These are phyloP conservation scores for Fusarium verticillioides DNA, from an alignment of 2,329 filamentous ascomycete species.

Conservation along the genomic window DNA sequence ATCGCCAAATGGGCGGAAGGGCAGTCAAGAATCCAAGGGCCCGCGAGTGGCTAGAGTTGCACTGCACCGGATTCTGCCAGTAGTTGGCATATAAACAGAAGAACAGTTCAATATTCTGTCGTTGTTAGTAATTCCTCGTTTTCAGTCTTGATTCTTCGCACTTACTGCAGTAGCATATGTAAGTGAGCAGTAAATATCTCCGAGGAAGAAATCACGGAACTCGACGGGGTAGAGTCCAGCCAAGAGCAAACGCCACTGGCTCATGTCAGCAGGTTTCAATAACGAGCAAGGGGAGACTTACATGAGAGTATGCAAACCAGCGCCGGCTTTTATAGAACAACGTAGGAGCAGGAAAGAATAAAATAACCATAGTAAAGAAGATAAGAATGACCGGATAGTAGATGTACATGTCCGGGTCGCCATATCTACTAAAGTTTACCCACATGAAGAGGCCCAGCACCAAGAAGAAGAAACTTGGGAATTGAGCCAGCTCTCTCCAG, in stretches of 20 bases:
- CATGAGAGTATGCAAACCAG: slow-evolving; percentile 92
- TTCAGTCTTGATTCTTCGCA: slow-evolving; percentile 32
- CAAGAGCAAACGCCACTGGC: slow-evolving; percentile 82
- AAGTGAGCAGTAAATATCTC: slow-evolving; percentile 96
- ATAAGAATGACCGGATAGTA: slow-evolving; percentile 90
- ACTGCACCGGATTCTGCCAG: slow-evolving; percentile 79
- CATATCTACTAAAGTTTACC: slow-evolving; percentile 84
- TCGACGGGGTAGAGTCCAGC: slow-evolving; percentile 93
- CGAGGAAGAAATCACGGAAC: slow-evolving; percentile 96
- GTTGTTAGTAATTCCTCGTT: slow-evolving; percentile 2
- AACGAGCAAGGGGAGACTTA: slow-evolving; percentile 56
- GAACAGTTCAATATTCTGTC: slow-evolving; percentile 87
- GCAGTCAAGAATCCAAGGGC: slow-evolving; percentile 86
- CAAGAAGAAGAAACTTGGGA: slow-evolving; percentile 86
- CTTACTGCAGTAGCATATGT: slow-evolving; percentile 89
- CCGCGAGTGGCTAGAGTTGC: slow-evolving; percentile 87
- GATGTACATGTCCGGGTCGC: slow-evolving; percentile 74
- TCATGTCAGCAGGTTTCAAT: slow-evolving; percentile 13
- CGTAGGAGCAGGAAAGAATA: slow-evolving; percentile 80
- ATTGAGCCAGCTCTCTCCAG: slow-evolving; percentile 88
- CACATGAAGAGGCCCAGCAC: slow-evolving; percentile 84
- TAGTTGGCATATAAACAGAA: slow-evolving; percentile 89
- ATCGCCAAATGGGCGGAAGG: slow-evolving; percentile 89
- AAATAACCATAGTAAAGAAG: slow-evolving; percentile 70
- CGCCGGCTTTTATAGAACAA: slow-evolving; percentile 80